Evolutionary conservation across 2,329 filamentous ascomycete genomes (phyloP).

Genomic region (Pseudofabraea citricarpa): DNA sequence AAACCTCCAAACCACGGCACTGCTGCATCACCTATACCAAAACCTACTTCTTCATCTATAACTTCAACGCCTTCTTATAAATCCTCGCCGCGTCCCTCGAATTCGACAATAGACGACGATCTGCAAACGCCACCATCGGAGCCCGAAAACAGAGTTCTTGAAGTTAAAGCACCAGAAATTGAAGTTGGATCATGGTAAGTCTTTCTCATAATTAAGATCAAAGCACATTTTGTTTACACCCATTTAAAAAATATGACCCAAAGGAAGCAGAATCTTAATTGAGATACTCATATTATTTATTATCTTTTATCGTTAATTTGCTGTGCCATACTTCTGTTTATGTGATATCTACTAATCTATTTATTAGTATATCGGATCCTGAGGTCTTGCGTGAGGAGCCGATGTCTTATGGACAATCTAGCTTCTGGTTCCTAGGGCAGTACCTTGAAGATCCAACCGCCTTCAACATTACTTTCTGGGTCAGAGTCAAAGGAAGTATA

Average conservation of each 20-base stretch:
- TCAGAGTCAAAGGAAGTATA: slow-evolving; percentile 30
- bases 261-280: neutral
- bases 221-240: too few species aligned
- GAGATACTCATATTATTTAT: neutral
- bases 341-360: neutral
- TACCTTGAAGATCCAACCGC: slow-evolving; percentile 32
- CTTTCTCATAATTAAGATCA: neutral
- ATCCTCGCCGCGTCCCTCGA: neutral
- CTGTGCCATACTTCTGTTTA: neutral
- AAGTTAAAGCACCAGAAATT: neutral
- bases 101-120: neutral
- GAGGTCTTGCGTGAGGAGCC: slow-evolving; percentile 8
- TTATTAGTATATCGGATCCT: slow-evolving; percentile 18
- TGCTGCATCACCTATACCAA: neutral
- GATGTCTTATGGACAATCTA: slow-evolving; percentile 28
- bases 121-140: neutral
- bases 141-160: neutral
- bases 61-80: neutral
- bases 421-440: slow-evolving; percentile 36
- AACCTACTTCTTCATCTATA: neutral
- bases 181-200: neutral
- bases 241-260: neutral
- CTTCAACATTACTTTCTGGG: slow-evolving; percentile 33
- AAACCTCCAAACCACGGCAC: neutral
- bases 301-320: neutral